Evolutionary conservation across 352 stramenopile genomes (phyloP), one percentile per base, ranked within the genome.

Genomic region (Pythium oligandrum): DNA sequence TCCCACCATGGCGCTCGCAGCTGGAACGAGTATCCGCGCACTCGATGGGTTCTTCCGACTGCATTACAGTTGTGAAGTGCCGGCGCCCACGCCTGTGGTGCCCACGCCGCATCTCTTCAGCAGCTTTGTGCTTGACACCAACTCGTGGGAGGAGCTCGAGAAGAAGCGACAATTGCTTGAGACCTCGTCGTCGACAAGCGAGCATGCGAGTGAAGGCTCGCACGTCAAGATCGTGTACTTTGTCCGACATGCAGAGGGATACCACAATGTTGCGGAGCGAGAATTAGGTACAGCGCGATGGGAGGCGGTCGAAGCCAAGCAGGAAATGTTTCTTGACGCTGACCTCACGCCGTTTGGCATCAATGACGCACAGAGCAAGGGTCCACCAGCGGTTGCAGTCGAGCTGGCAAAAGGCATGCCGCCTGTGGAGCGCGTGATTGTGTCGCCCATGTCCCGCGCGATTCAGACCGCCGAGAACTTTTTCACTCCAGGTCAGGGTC

Each of bases 401-500:
- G 82, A 86, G 55, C 51, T 83, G 10, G 55, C 61, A 32, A 57
- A 45, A 8, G 82, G 79, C 11, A 90, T 90, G 77, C 70, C 77
- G 32, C 66, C 53, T 1, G 62, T 93, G 35, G 66, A 87, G 39
- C 67, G 75, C 38, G 67, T 93, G 7, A 59, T 89, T 9, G 78
- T 93, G 9, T 93, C 78, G 9, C 76, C 79, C 34, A 61, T 93
- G 32, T 79, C 72, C 6, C 73, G 81, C 26, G 70, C 78, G 10
- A 88, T 91, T 45, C 72, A 88, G 62, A 91, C 78, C 2, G 80
- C 76, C 9, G 65, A 87, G 62, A 51, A 73, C 42, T 87, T 92
- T 48, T 86, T 90, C 54, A 38, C 54, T 0, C 48, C 65, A 4
- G 61, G 70, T 26, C 68, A 76, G 38, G 65, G 57, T 8, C 31